Percentiles rank a stretch among this genome's conserved stretches.
Evolutionary conservation across 441 rosid species (phyloP).

Genomic region (Adansonia grandidieri): DNA sequence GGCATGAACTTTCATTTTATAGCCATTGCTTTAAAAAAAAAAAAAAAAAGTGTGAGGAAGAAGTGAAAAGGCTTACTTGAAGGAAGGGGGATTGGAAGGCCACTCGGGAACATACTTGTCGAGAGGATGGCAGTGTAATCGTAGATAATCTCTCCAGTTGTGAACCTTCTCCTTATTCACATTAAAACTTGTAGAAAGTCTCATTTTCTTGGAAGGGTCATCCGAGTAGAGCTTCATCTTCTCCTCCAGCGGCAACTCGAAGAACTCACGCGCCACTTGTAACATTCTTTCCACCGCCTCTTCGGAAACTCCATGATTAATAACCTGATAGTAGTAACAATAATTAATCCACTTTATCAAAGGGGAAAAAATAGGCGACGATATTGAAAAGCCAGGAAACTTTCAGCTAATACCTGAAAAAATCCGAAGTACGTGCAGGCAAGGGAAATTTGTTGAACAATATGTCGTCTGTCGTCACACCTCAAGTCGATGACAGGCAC

Average conservation of each 20-base stretch:
- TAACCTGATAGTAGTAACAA: neutral
- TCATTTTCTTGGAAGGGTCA: neutral
- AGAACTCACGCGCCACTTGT: neutral
- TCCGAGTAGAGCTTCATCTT: neutral
- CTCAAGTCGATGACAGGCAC: slow-evolving; percentile 62
- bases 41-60: neutral
- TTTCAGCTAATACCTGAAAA: slow-evolving; percentile 55
- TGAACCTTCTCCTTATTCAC: neutral
- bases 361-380: no score
- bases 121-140: slow-evolving; percentile 70
- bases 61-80: slow-evolving; percentile 49
- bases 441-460: slow-evolving; percentile 41
- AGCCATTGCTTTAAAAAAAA: neutral
- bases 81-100: slow-evolving; percentile 62
- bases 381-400: no score
- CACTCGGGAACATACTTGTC: slow-evolving; percentile 58
- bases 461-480: slow-evolving; percentile 40
- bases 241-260: neutral
- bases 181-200: neutral
- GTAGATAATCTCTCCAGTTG: slow-evolving; percentile 47
- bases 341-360: no score
- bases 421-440: slow-evolving; percentile 59
- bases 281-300: neutral
- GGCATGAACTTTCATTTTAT: neutral
- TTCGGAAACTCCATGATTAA: no score